phyloP scores from a whole-genome alignment of 2,329 filamentous ascomycete species.

The Colletotrichum shisoi region DNA sequence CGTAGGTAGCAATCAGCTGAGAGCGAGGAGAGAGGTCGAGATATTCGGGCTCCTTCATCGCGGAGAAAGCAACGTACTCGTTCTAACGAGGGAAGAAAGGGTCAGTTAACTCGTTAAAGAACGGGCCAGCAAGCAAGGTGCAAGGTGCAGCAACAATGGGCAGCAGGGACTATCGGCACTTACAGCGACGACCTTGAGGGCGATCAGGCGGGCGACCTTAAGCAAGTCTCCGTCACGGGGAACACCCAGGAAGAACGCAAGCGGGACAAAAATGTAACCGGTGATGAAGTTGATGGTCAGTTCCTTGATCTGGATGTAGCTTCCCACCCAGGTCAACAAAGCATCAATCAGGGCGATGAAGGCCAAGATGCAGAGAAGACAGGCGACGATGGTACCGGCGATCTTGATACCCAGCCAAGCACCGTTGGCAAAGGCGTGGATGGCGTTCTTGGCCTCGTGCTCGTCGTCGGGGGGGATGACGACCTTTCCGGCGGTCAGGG shows the following conservation, averaged over 20 bases:
- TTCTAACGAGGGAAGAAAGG: constrained; percentile 56
- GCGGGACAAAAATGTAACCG: constrained; percentile 78
- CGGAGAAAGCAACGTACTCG: constrained; percentile 78
- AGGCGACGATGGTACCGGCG: constrained; percentile 80
- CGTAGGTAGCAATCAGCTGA: constrained; percentile 83
- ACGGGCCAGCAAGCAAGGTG: constrained; percentile 15
- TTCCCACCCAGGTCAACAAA: constrained; percentile 83
- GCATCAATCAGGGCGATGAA: constrained; percentile 77
- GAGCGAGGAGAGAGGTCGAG: constrained; percentile 71
- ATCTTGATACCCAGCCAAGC: constrained; percentile 89
- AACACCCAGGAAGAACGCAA: constrained; percentile 84
- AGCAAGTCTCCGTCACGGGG: constrained; percentile 70
- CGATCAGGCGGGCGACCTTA: constrained; percentile 79
- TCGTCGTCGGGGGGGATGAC: constrained; percentile 83
- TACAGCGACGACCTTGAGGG: constrained; percentile 80
- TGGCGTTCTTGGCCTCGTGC: constrained; percentile 76
- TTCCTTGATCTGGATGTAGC: constrained; percentile 76
- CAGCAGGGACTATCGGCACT: constrained; percentile 43
- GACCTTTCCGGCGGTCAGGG: constrained; percentile 80
- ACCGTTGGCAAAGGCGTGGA: constrained; percentile 86
- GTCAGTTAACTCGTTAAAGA: constrained; percentile 5
- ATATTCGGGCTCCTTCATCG: constrained; percentile 62
- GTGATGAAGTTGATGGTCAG: constrained; percentile 78
- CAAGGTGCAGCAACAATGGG: not conserved
- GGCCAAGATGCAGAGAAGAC: constrained; percentile 83